Evolutionary conservation across 179 eudicot genomes (phyloP), one percentile per base, ranked within the genome.

Genomic region (Amaranthus tricolor): DNA sequence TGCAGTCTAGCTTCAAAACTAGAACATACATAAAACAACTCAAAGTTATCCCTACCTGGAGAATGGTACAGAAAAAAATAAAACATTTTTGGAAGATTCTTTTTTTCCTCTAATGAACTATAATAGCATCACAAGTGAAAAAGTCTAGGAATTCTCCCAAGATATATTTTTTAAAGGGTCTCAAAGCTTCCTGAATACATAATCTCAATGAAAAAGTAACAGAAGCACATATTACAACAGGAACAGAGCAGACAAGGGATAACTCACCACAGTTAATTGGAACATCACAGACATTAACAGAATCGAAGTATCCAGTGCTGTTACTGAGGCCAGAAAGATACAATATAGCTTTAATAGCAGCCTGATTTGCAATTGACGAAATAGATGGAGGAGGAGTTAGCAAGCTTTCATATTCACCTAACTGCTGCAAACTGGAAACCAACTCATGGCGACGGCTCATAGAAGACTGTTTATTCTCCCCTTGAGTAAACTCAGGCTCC

Each of bases 311-410:
- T 68, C 90, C 81, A 76, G 77, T 90, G 44, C 86, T 84, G 62
- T 84, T 79, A 81, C 78, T 84, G 77, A 86, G 80, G 72, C 96
- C 95, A 6, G 99, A 91, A 68, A 81, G 74, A 76, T 85, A 83
- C 88, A 88, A 73, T 81, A 89, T 86, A 68, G 99, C 99, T 85
- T 86, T 95, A 44, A 93, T 86, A 85, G 98, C 93, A 86, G 99
- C 99, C 86, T 86, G 95, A 78, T 95, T 91, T 74, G 97, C 98
- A 40, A 85, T 83, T 53, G 90, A 63, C 50, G 85, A 71, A 58
- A 90, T 82, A 52, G 90, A 72, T 44, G 83, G 82, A 21, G 98
- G 97, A 58, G 99, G 99, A 75, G 87, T 86, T 76, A 95, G 83
- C 86, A 93, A 83, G 80, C 84, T 82, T 78, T 93, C 86, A 77